Conservation (phyloP, 805 yeast species). For the Pichia thaimueangensis region DNA sequence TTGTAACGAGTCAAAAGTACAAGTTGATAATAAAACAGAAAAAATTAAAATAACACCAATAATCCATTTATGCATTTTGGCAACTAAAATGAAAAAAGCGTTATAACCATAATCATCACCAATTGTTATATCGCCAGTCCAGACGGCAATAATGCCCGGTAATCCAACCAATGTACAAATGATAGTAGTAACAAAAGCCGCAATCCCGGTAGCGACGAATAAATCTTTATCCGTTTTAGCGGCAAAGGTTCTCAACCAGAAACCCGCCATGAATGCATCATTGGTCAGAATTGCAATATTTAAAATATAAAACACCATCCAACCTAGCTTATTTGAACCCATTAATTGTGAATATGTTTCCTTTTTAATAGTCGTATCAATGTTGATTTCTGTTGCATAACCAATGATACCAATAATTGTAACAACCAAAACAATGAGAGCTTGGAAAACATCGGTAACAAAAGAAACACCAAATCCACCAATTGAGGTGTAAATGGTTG, state of each 20-base stretch:
- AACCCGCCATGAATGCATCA: conserved; percentile 85
- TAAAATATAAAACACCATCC: conserved; percentile 83
- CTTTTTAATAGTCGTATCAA: conserved; percentile 49
- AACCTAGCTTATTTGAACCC: conserved; percentile 65
- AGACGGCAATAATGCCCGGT: conserved; percentile 83
- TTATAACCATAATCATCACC: conserved; percentile 52
- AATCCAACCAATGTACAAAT: conserved; percentile 70
- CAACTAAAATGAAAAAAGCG: conserved; percentile 66
- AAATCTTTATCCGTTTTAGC: conserved; percentile 72
- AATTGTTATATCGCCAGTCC: conserved; percentile 67
- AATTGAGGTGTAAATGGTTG: conserved; percentile 76
- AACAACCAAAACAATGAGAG: conserved; percentile 59
- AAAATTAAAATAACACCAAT: conserved; percentile 78
- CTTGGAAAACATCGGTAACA: conserved; percentile 81
- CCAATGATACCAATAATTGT: conserved; percentile 70
- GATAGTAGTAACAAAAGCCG: conserved; percentile 57
- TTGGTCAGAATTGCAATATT: conserved; percentile 84
- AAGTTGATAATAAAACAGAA: conserved; percentile 67
- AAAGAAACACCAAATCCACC: conserved; percentile 91
- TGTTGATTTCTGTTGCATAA: conserved; percentile 66
- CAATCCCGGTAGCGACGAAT: conserved; percentile 67
- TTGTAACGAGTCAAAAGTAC: conserved; percentile 84
- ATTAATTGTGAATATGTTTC: conserved; percentile 62
- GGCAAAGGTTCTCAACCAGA: conserved; percentile 93
- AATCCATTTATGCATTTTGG: conserved; percentile 78